Percentiles rank a stretch among this genome's conserved stretches.
Evolutionary conservation across 208 protist species (phyloP).

Genomic region (Leptomonas seymouri): DNA sequence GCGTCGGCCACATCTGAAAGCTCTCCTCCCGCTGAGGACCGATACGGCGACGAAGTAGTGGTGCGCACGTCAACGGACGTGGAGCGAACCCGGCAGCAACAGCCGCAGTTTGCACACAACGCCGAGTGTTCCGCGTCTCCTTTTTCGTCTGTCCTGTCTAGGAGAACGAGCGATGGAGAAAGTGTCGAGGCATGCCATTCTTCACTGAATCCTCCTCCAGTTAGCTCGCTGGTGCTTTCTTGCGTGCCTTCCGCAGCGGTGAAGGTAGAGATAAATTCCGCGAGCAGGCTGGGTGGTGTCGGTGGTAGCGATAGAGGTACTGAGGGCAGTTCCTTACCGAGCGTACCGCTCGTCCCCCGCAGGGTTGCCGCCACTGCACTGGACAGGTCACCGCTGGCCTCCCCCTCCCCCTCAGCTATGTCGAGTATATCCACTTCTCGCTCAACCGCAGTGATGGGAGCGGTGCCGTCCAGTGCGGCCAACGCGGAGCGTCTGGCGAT

Average conservation of each 20-base stretch:
- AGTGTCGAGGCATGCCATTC: background rate
- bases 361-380: background rate
- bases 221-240: no score
- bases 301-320: background rate
- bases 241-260: background rate
- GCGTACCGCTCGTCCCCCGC: constrained; percentile 1
- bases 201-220: no score
- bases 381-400: background rate
- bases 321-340: background rate
- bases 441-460: background rate
- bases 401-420: background rate
- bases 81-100: background rate
- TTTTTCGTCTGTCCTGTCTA: constrained; percentile 16
- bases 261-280: background rate
- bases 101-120: background rate
- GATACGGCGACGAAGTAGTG: constrained; percentile 1
- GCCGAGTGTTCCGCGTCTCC: constrained; percentile 5
- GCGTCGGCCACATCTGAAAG: background rate
- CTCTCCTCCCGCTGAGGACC: background rate
- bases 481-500: constrained; percentile 8
- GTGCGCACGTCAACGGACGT: constrained; percentile 5
- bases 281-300: background rate
- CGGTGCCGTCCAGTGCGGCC: no score
- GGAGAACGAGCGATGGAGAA: background rate
- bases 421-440: constrained; percentile 1